A percentile compares a stretch with the other conserved stretches of the same genome.
These are phyloP conservation scores for Fraxinus floribunda DNA, from an alignment of 305 asterid species.

Conservation along the genomic window DNA sequence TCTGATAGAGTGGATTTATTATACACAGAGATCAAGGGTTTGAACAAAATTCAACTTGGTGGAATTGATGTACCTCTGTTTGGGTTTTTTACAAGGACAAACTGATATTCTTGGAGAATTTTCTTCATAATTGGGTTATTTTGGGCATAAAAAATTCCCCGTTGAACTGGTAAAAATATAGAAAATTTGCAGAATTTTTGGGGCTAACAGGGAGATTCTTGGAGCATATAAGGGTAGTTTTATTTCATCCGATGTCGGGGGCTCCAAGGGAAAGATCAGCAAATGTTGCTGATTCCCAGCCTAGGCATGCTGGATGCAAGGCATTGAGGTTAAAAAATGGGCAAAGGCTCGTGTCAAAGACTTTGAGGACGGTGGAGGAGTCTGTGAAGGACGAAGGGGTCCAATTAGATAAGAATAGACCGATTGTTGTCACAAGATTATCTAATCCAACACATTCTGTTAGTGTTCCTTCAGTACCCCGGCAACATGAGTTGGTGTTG, in stretches of 20 bases:
- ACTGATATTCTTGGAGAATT: background rate
- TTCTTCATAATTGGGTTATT: slow-evolving; percentile 9
- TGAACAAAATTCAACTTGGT: background rate
- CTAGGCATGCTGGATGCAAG: slow-evolving; percentile 32
- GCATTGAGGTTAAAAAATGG: slow-evolving; percentile 18
- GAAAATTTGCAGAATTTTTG: slow-evolving; percentile 2
- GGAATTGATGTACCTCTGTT: background rate
- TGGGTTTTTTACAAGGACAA: background rate
- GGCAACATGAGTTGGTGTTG: slow-evolving; percentile 29
- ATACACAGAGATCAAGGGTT: background rate
- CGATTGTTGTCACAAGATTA: background rate
- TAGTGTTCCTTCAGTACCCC: slow-evolving; percentile 30
- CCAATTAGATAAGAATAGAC: slow-evolving; percentile 20
- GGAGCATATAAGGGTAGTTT: background rate
- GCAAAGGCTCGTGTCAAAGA: slow-evolving; percentile 23
- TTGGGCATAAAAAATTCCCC: slow-evolving; percentile 1
- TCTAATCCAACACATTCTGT: slow-evolving; percentile 29
- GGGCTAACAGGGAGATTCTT: slow-evolving; percentile 15
- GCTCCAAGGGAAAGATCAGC: slow-evolving; percentile 32
- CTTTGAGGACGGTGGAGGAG: slow-evolving; percentile 29
- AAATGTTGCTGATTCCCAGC: slow-evolving; percentile 35
- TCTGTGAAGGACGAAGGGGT: slow-evolving; percentile 33
- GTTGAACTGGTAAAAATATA: background rate
- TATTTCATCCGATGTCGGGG: slow-evolving; percentile 32
- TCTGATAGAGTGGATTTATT: background rate